A percentile compares a stretch with the other conserved stretches of the same genome.
Conservation (phyloP, 1,139 yeast species). For the Hansenula anomala region DNA sequence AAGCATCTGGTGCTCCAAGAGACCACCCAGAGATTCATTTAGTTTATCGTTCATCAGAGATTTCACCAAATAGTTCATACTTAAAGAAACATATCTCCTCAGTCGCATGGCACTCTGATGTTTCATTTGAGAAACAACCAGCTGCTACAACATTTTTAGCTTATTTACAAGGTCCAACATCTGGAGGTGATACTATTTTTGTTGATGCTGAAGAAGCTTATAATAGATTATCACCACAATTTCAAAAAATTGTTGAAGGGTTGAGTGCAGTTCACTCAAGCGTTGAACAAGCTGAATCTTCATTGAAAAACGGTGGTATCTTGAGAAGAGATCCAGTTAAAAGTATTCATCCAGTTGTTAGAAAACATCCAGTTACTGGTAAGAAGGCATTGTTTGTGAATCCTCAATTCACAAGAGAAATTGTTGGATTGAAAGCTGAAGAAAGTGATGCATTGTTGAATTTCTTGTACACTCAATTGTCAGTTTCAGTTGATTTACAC, state of each 20-base stretch:
- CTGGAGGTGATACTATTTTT: slow-evolving; percentile 70
- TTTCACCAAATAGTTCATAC: slow-evolving; percentile 27
- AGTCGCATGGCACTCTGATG: slow-evolving; percentile 60
- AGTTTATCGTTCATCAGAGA: slow-evolving; percentile 46
- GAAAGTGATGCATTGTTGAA: slow-evolving; percentile 52
- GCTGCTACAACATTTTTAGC: slow-evolving; percentile 60
- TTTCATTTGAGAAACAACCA: slow-evolving; percentile 65
- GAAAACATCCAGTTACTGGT: slow-evolving; percentile 63
- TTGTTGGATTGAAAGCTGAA: slow-evolving; percentile 59
- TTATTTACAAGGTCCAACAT: slow-evolving; percentile 50
- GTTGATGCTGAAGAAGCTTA: slow-evolving; percentile 58
- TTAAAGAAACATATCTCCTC: slow-evolving; percentile 32
- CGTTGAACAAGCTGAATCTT: slow-evolving; percentile 53
- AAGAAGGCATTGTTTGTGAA: slow-evolving; percentile 54
- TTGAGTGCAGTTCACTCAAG: slow-evolving; percentile 61
- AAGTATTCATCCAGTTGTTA: slow-evolving; percentile 58
- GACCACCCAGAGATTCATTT: slow-evolving; percentile 55
- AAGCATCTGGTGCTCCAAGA: slow-evolving; percentile 63
- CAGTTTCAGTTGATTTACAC: slow-evolving; percentile 43
- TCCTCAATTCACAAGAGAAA: slow-evolving; percentile 53
- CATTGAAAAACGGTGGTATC: slow-evolving; percentile 47
- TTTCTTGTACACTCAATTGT: slow-evolving; percentile 47
- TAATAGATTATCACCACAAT: slow-evolving; percentile 55
- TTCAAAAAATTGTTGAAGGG: slow-evolving; percentile 47
- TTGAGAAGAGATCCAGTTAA: slow-evolving; percentile 57